These are phyloP conservation scores for Saturnispora hagleri DNA, from an alignment of 805 yeast genomes.

Conservation along the genomic window DNA sequence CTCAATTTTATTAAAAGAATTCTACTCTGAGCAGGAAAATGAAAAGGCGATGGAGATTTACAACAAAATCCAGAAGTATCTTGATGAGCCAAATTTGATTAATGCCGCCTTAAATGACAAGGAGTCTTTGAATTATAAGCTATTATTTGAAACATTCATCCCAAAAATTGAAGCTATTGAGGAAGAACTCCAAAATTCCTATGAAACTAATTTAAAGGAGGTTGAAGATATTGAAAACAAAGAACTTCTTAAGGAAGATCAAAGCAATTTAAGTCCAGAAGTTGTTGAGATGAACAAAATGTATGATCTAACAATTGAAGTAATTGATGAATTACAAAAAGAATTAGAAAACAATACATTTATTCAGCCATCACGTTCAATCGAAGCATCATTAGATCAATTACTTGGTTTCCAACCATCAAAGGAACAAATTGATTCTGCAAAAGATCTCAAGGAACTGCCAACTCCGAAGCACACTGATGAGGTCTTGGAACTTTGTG, in stretches of 20 bases:
- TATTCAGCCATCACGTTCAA: slow-evolving; percentile 15
- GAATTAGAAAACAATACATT: slow-evolving; percentile 22
- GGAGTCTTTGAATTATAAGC: slow-evolving; percentile 17
- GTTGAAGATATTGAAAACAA: slow-evolving; percentile 6
- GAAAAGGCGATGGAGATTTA: slow-evolving; percentile 15
- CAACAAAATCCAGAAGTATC: slow-evolving; percentile 15
- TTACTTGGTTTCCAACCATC: slow-evolving; percentile 45
- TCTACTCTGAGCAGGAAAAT: slow-evolving; percentile 9
- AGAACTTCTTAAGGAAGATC: slow-evolving; percentile 18
- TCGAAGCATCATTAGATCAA: slow-evolving; percentile 13
- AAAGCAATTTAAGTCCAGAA: slow-evolving; percentile 15
- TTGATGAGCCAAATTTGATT: slow-evolving; percentile 16
- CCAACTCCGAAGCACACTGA: slow-evolving; percentile 57
- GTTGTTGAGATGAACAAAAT: slow-evolving; percentile 20
- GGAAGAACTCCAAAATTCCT: neutral
- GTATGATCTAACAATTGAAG: slow-evolving; percentile 24
- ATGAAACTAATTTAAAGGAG: neutral
- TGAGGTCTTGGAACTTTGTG: slow-evolving; percentile 66
- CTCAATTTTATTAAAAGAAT: slow-evolving; percentile 9
- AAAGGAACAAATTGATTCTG: slow-evolving; percentile 53
- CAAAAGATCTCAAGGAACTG: slow-evolving; percentile 37
- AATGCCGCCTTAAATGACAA: slow-evolving; percentile 17
- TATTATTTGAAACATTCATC: slow-evolving; percentile 11
- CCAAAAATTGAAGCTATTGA: neutral
- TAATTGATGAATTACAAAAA: slow-evolving; percentile 22